Conservation (phyloP, 441 rosid species). For the Jatropha podagrica region DNA sequence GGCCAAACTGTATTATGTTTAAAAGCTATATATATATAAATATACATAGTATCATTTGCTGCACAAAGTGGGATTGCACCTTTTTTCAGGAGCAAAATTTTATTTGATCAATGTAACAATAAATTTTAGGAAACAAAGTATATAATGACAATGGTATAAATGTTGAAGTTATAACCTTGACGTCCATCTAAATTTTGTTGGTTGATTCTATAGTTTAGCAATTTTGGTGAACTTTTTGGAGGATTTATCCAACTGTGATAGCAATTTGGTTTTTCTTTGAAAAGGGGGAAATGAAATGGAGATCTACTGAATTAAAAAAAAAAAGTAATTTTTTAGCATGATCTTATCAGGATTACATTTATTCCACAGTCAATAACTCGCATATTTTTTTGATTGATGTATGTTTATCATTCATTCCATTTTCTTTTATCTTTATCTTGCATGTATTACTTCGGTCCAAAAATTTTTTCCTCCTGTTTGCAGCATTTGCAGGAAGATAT, state of each 20-base stretch:
- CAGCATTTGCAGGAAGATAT: slow-evolving; percentile 99
- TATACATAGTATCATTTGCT: too few relatives aligned
- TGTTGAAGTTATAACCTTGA: background rate
- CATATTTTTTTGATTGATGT: background rate
- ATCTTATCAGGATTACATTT: background rate
- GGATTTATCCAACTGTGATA: background rate
- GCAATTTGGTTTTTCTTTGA: background rate
- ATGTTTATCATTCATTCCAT: background rate
- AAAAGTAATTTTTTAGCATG: background rate
- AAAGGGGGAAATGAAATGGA: background rate
- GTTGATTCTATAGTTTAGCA: too few relatives aligned
- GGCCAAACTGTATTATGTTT: too few relatives aligned
- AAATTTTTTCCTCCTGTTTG: slow-evolving; percentile 7
- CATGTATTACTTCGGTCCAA: background rate
- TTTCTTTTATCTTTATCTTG: background rate
- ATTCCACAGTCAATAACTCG: too few relatives aligned
- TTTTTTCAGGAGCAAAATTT: too few relatives aligned
- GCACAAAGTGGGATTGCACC: background rate
- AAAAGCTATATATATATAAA: too few relatives aligned
- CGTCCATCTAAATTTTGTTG: too few relatives aligned
- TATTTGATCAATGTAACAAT: background rate
- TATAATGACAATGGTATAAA: background rate
- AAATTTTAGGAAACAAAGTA: background rate
- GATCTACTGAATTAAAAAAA: background rate
- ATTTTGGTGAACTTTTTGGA: too few relatives aligned